Evolutionary conservation across 768 basidiomycete genomes (phyloP).

Genomic region (Leccinum arenicola): DNA sequence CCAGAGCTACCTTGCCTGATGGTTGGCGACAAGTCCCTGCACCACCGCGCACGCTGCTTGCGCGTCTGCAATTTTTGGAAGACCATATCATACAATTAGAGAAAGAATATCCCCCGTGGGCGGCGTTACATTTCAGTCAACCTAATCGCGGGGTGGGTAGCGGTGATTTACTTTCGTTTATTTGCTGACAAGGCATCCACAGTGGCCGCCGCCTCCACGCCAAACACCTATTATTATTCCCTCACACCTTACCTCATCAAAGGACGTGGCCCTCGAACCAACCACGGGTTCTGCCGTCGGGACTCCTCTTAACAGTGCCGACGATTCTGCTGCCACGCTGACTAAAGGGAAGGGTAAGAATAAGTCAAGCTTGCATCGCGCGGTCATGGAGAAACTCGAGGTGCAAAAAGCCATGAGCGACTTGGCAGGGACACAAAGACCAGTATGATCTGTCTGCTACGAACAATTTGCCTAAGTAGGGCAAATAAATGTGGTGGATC

Average conservation of each 20-base stretch:
- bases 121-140: constrained; percentile 85
- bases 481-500: neutral
- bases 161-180: neutral
- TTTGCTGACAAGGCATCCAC: neutral
- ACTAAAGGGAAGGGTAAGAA: constrained; percentile 37
- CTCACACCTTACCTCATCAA: constrained; percentile 48
- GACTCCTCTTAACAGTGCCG: constrained; percentile 8
- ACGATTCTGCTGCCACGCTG: constrained; percentile 9
- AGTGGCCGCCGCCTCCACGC: constrained; percentile 87
- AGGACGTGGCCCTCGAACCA: constrained; percentile 18
- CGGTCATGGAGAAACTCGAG: constrained; percentile 72
- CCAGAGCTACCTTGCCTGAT: constrained; percentile 2
- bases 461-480: neutral
- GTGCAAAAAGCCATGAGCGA: constrained; percentile 70
- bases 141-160: constrained; percentile 71
- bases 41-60: constrained; percentile 59
- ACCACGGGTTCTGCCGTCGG: constrained; percentile 5
- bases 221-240: constrained; percentile 78
- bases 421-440: constrained; percentile 26
- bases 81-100: constrained; percentile 76
- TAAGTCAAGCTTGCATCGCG: constrained; percentile 67
- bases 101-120: constrained; percentile 85
- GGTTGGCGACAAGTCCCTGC: constrained; percentile 54
- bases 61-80: constrained; percentile 68
- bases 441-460: constrained; percentile 7